Percentiles rank a stretch among this genome's conserved stretches.
These are phyloP conservation scores for Leccinum fibrillosum DNA, from an alignment of 768 basidiomycete genomes.

Conservation along the genomic window DNA sequence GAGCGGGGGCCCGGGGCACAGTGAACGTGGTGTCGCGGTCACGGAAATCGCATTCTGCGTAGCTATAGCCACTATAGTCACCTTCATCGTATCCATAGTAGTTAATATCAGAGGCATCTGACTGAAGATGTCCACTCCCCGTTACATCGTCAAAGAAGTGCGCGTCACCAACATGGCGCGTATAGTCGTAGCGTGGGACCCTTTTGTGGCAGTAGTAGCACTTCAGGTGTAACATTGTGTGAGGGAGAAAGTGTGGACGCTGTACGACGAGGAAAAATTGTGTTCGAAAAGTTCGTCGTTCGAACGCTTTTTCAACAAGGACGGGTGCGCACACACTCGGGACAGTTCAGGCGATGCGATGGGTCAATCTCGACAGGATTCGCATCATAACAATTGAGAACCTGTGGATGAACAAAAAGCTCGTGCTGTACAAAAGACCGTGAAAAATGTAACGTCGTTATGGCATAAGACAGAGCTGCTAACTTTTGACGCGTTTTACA, in stretches of 20 bases:
- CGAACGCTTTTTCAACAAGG: not conserved
- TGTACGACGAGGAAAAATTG: not conserved
- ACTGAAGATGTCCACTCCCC: not conserved
- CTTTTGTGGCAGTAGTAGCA: slow-evolving; percentile 15
- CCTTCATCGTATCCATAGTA: not conserved
- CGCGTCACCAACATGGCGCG: slow-evolving; percentile 7
- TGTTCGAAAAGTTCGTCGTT: not conserved
- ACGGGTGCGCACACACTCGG: not conserved
- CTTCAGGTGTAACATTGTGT: slow-evolving; percentile 4
- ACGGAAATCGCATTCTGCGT: not conserved
- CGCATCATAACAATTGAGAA: not conserved
- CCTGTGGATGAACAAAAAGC: too few relatives aligned
- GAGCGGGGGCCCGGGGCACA: not conserved
- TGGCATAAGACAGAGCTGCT: too few relatives aligned
- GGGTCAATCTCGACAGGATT: not conserved
- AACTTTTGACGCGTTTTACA: too few relatives aligned
- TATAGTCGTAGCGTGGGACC: slow-evolving; percentile 12
- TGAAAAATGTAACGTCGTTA: too few relatives aligned
- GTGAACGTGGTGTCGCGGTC: not conserved
- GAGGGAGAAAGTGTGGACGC: not conserved
- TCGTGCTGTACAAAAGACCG: too few relatives aligned
- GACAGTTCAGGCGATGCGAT: not conserved
- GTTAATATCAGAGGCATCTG: not conserved
- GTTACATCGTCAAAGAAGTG: not conserved
- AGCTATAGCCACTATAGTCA: not conserved